Evolutionary conservation across 805 yeast species (phyloP), one percentile per base, ranked within the genome.

Genomic region (Zygotorulaspora sp.): DNA sequence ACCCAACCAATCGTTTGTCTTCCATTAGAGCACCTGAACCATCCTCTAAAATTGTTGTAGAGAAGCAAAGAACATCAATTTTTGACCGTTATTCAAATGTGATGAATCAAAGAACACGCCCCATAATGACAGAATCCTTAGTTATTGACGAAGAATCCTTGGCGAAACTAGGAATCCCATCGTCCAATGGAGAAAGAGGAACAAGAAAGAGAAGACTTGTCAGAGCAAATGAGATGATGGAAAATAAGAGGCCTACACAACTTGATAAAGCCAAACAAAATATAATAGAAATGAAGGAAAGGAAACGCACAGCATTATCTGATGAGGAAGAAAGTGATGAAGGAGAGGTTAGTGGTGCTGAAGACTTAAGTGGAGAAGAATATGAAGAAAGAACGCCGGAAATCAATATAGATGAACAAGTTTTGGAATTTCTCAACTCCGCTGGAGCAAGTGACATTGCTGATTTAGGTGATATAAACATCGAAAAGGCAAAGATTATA

Each of bases 341-440:
- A 2, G 61, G 49, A 8, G 55, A 47, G 14, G 37, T 53, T 15
- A 55, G 55, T 18, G 71, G 66, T n/a, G 80, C 70, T 32, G 75
- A 66, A 16, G 74, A 68, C 22, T 60, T 58, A 10, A 49, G 50
- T 15, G 62, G 65, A 36, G 62, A 58, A 21, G 61, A 58, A 12
- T 51, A 52, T 24, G 55, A 50, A 31, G 63, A 50, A 15, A 48
- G 43, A n/a, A 35, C 48, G 1, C 49, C 52, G 9, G 58, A 55
- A 9, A 59, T 56, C 4, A 52, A 64, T 47, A 78, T 82, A 46
- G 89, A 82, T 51, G 68, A 68, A 11, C 78, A 85, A 42, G 75
- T 87, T 17, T 63, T 89, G 32, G 75, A 78, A 30, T 88, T 92
- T 50, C 68, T 90, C 46, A 92, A 92, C 61, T 74, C 77, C 9